These are phyloP conservation scores for Tulasnella sp. DNA, from an alignment of 768 basidiomycete species.

Conservation along the genomic window DNA sequence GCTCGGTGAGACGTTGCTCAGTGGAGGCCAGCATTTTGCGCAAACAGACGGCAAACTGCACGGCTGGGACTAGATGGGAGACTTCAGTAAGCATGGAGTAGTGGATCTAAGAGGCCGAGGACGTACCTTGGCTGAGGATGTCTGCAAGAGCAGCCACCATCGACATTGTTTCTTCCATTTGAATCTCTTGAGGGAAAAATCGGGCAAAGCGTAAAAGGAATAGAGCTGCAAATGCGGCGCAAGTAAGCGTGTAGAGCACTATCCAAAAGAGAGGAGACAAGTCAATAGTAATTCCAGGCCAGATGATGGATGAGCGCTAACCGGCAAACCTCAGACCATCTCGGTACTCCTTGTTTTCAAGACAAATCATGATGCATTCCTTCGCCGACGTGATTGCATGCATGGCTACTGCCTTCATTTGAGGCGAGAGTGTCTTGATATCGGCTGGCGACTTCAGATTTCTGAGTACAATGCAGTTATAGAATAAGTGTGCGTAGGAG, in stretches of 20 bases:
- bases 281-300: not conserved
- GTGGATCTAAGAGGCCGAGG: not conserved
- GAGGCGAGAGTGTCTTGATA: constrained; percentile 16
- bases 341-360: constrained; percentile 18
- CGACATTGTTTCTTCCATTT: constrained; percentile 16
- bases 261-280: not conserved
- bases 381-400: constrained; percentile 17
- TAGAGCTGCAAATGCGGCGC: constrained; percentile 19
- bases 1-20: constrained; percentile 7
- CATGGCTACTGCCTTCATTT: constrained; percentile 18
- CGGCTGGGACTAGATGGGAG: constrained; percentile 15
- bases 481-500: constrained; percentile 19
- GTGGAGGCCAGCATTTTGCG: constrained; percentile 18
- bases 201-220: constrained; percentile 20
- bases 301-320: not conserved
- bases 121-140: constrained; percentile 18
- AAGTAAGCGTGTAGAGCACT: constrained; percentile 21
- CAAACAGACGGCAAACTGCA: constrained; percentile 16
- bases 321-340: constrained; percentile 18
- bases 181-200: constrained; percentile 18
- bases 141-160: constrained; percentile 16
- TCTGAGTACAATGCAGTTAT: constrained; percentile 17
- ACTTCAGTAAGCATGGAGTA: not conserved
- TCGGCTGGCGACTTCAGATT: constrained; percentile 16
- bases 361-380: constrained; percentile 18